Base-by-base conservation (phyloP, 73 alveolate species). In the Uronychia binucleata region DNA sequence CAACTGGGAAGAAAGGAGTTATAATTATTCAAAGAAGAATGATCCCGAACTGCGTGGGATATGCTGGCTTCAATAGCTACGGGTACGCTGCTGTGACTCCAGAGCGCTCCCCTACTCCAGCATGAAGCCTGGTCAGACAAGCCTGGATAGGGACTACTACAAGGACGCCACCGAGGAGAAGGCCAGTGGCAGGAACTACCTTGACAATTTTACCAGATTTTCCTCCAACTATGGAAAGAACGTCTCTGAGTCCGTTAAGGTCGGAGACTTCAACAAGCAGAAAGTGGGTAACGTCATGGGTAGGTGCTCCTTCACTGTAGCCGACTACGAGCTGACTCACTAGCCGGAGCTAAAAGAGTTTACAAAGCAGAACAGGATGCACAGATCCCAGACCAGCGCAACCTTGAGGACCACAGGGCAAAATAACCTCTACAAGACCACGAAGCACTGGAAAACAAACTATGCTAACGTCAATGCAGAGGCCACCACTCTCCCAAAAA, bases 381-480 rank as follows among this genome's bases (percentile, higher is more conserved):
- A 80, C 26, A 35, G 58, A 5, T 27, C 80, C 26, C 77, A 57
- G n/a, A 31, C 77, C 11, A n/a, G 27, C 30, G 59, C 67, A 46
- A 19, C 67, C 5, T 46, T 46, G 19, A 46, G 67, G 67, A 46
- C 67, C 5, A 46, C 67, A 11, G 67, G 67, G n/a, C 67, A 46
- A 46, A 19, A 46, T 19, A 46, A 5, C 27, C 77, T 79, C 74
- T 75, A 84, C 74, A 75, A 75, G 31, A 83, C 93, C 13, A 90
- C 95, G 13, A 30, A 78, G 0, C 95, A 90, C 75, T 90, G 95
- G 95, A 78, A 59, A 32, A 75, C 95, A 28, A 78, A 80, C 25
- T 83, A 90, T 75, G 57, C 80, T 29, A 85, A 75, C 14, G 84
- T 58, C 30, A 83, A 75, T 79, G 81, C 78, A 29, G 26, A 59